Evolutionary conservation across 345 rosid species (phyloP).

Genomic region (Dipteronia sinensis): DNA sequence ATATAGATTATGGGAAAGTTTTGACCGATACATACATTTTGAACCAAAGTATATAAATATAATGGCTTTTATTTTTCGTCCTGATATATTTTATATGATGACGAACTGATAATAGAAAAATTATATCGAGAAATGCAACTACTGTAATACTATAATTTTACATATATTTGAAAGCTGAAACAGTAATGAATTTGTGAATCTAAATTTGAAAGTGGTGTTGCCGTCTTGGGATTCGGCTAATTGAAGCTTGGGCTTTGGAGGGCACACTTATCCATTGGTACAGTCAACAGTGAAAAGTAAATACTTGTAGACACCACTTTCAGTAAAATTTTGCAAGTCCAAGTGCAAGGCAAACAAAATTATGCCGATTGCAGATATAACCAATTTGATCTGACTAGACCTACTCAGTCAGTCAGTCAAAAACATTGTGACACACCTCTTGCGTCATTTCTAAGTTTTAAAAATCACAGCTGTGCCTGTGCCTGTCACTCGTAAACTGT

Average conservation of each 20-base stretch:
- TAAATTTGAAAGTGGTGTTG: neutral
- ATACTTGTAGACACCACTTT: neutral
- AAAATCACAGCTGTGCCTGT: no score
- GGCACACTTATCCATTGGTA: neutral
- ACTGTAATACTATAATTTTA: no score
- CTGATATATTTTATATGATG: no score
- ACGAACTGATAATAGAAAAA: no score
- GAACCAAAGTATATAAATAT: no score
- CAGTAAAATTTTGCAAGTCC: neutral
- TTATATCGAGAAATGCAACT: no score
- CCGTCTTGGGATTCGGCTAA: neutral
- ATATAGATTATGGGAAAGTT: no score
- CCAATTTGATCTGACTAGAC: slow-evolving; percentile 11
- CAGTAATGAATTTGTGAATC: no score
- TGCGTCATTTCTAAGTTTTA: slow-evolving; percentile 29
- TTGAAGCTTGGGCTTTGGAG: no score
- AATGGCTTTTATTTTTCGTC: no score
- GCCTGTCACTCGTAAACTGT: slow-evolving; percentile 14
- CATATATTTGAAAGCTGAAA: no score
- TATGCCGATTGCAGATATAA: neutral
- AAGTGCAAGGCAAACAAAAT: neutral
- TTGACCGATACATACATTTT: no score
- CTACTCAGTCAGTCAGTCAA: slow-evolving; percentile 7
- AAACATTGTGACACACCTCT: slow-evolving; percentile 11
- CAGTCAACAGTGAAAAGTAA: neutral